phyloP scores from a whole-genome alignment of 1,139 yeast genomes.

The Scheffersomyces quercinus region DNA sequence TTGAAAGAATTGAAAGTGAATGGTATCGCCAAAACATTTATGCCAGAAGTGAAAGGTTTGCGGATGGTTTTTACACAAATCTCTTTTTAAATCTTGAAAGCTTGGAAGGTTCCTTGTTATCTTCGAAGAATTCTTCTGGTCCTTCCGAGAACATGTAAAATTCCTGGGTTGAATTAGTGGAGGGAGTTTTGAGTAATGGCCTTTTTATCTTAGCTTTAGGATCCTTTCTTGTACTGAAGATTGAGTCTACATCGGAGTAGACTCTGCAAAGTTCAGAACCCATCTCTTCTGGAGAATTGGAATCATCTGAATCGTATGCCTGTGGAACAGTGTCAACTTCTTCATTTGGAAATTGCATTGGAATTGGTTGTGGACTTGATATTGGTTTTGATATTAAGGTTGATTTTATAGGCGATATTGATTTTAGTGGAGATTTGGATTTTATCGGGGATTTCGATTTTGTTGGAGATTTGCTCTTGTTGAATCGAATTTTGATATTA shows the following conservation, averaged over 20 bases:
- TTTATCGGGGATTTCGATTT: background rate
- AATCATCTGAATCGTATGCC: constrained; percentile 2
- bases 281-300: constrained; percentile 6
- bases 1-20: background rate
- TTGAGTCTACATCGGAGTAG: constrained; percentile 23
- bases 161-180: background rate
- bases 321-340: constrained; percentile 4
- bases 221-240: constrained; percentile 18
- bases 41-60: constrained; percentile 3
- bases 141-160: background rate
- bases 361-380: background rate
- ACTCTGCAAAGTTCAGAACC: constrained; percentile 10
- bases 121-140: background rate
- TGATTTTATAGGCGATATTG: background rate
- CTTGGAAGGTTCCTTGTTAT: constrained; percentile 1
- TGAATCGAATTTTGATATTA: constrained; percentile 9
- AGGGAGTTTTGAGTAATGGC: background rate
- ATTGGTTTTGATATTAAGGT: background rate
- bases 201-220: background rate
- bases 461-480: background rate
- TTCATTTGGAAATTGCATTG: background rate
- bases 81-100: constrained; percentile 11
- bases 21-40: background rate
- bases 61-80: constrained; percentile 2
- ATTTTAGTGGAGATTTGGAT: no score